A percentile compares a stretch with the other conserved stretches of the same genome.
Evolutionary conservation across 257 asterid species (phyloP).

Genomic region (Penstemon eatonii): DNA sequence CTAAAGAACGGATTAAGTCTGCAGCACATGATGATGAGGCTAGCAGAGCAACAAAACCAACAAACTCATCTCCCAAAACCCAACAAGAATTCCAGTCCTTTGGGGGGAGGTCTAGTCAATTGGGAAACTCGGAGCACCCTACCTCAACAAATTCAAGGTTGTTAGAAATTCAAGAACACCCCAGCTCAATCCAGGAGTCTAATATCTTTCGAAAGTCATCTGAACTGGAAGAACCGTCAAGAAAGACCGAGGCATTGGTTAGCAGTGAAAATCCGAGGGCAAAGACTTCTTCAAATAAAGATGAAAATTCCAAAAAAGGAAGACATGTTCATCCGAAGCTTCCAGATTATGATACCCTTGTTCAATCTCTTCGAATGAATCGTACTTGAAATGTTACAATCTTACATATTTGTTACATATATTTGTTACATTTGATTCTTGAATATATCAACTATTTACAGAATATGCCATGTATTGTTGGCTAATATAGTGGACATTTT

Average conservation of each 20-base stretch:
- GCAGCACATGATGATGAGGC: conserved; percentile 25
- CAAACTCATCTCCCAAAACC: too few relatives aligned
- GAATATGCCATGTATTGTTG: too few relatives aligned
- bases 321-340: conserved; percentile 94
- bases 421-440: conserved; percentile 16
- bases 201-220: conserved; percentile 31
- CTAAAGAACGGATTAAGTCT: conserved; percentile 22
- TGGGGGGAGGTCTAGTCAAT: too few relatives aligned
- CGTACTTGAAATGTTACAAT: conserved; percentile 32
- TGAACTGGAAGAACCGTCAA: conserved; percentile 34
- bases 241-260: conserved; percentile 28
- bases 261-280: conserved; percentile 34
- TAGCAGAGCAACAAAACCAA: background rate
- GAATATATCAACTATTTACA: too few relatives aligned
- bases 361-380: conserved; percentile 52
- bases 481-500: too few relatives aligned
- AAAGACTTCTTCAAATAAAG: conserved; percentile 32
- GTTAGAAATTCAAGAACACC: too few relatives aligned
- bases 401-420: background rate
- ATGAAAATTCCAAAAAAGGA: conserved; percentile 49
- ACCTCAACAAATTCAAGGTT: too few relatives aligned
- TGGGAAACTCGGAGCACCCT: too few relatives aligned
- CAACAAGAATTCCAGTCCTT: too few relatives aligned
- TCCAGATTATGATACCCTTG: conserved; percentile 71
- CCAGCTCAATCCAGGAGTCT: conserved; percentile 18